A percentile compares a stretch with the other conserved stretches of the same genome.
These are phyloP conservation scores for Aspergillus ruber DNA, from an alignment of 2,329 filamentous ascomycete species.

Conservation along the genomic window DNA sequence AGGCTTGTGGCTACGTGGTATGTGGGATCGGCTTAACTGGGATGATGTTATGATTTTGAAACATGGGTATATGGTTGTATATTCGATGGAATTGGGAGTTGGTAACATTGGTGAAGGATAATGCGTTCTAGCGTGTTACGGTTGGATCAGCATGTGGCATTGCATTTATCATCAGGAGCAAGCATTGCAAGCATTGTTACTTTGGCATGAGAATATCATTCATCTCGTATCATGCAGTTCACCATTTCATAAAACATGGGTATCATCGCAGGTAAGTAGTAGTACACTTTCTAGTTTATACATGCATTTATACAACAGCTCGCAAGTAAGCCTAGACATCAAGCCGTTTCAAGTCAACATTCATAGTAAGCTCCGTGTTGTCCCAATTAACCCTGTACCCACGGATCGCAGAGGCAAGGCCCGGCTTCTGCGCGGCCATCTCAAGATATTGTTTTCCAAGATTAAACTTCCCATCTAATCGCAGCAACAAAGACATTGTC, in stretches of 20 bases:
- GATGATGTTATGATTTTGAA: background rate
- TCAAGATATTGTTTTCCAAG: constrained; percentile 13
- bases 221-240: background rate
- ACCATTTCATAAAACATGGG: background rate
- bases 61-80: too few relatives aligned
- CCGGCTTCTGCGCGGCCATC: constrained; percentile 6
- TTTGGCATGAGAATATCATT: background rate
- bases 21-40: background rate
- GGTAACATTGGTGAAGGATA: too few relatives aligned
- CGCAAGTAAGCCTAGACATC: constrained; percentile 13
- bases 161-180: background rate
- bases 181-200: too few relatives aligned
- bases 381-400: constrained; percentile 18
- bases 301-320: background rate
- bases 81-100: too few relatives aligned
- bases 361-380: constrained; percentile 10
- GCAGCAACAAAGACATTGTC: constrained; percentile 22
- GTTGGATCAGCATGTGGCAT: background rate
- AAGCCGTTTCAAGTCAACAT: constrained; percentile 13
- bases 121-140: background rate
- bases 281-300: background rate
- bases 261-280: background rate
- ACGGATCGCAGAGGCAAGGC: constrained; percentile 5
- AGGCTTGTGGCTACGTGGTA: background rate
- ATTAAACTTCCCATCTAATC: constrained; percentile 16